Conservation (phyloP, 495 filamentous ascomycete species). For the Penicillium paradoxum region DNA sequence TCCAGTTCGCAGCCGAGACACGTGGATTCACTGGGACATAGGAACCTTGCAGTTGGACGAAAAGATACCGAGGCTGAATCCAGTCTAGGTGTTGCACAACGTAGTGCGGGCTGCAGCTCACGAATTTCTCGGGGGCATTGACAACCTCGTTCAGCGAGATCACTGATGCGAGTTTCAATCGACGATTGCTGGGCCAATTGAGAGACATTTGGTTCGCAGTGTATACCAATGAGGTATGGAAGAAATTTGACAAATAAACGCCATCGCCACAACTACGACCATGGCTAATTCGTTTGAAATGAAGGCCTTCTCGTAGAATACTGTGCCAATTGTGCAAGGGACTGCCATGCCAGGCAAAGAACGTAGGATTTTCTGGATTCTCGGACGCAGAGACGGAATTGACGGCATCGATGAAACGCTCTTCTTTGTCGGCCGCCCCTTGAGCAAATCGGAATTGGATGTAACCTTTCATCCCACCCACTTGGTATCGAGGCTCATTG, state of each 20-base stretch:
- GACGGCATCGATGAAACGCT: constrained; percentile 67
- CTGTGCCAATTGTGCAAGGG: constrained; percentile 77
- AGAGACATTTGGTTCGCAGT: constrained; percentile 6
- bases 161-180: constrained; percentile 51
- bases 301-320: constrained; percentile 77
- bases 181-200: constrained; percentile 58
- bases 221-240: constrained; percentile 56
- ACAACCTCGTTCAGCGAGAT: constrained; percentile 88
- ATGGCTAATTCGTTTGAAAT: constrained; percentile 56
- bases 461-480: constrained; percentile 63
- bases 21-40: neutral
- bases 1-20: neutral
- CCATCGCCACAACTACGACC: constrained; percentile 77
- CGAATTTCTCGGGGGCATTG: constrained; percentile 63
- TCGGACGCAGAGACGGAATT: constrained; percentile 37
- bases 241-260: constrained; percentile 67
- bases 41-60: constrained; percentile 46
- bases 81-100: constrained; percentile 77
- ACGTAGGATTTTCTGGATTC: constrained; percentile 51
- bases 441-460: constrained; percentile 84
- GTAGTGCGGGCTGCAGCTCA: constrained; percentile 50
- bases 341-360: constrained; percentile 87
- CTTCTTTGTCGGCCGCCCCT: constrained; percentile 86
- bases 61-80: constrained; percentile 89
- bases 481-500: constrained; percentile 44